Conservation (phyloP, 2,329 filamentous ascomycete species). For the Rhinocladiella similis region DNA sequence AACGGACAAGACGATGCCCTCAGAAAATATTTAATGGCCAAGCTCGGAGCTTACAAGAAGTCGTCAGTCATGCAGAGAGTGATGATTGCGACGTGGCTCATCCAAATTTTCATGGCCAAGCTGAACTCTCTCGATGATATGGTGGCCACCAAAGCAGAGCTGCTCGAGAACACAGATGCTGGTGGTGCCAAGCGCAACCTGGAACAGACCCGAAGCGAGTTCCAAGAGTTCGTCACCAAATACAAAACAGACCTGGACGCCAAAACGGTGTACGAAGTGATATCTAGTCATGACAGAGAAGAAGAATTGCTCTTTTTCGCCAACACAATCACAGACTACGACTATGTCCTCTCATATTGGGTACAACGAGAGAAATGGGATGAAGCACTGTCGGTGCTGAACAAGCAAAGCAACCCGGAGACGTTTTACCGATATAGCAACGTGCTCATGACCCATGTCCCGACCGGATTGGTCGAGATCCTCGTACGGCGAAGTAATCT, state of each 20-base stretch:
- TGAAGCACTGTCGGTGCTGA: slow-evolving; percentile 82
- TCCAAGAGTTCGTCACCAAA: slow-evolving; percentile 80
- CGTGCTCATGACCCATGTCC: slow-evolving; percentile 88
- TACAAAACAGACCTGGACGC: slow-evolving; percentile 86
- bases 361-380: slow-evolving; percentile 90
- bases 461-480: slow-evolving; percentile 87
- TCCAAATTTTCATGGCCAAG: slow-evolving; percentile 97
- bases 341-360: slow-evolving; percentile 96
- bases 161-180: slow-evolving; percentile 70
- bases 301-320: slow-evolving; percentile 91
- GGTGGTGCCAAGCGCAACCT: slow-evolving; percentile 73
- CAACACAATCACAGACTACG: slow-evolving; percentile 83
- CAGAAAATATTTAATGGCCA: slow-evolving; percentile 83
- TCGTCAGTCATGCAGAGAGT: slow-evolving; percentile 84
- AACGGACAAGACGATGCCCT: slow-evolving; percentile 86
- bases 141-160: slow-evolving; percentile 82
- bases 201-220: slow-evolving; percentile 70
- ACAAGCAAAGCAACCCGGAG: slow-evolving; percentile 87
- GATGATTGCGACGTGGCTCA: slow-evolving; percentile 93
- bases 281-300: slow-evolving; percentile 92
- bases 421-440: slow-evolving; percentile 97
- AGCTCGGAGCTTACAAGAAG: slow-evolving; percentile 79
- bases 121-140: slow-evolving; percentile 92
- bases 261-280: slow-evolving; percentile 92
- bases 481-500: slow-evolving; percentile 88